Evolutionary conservation across 75 land plant genomes (phyloP).

Genomic region (Gnetum montanum): DNA sequence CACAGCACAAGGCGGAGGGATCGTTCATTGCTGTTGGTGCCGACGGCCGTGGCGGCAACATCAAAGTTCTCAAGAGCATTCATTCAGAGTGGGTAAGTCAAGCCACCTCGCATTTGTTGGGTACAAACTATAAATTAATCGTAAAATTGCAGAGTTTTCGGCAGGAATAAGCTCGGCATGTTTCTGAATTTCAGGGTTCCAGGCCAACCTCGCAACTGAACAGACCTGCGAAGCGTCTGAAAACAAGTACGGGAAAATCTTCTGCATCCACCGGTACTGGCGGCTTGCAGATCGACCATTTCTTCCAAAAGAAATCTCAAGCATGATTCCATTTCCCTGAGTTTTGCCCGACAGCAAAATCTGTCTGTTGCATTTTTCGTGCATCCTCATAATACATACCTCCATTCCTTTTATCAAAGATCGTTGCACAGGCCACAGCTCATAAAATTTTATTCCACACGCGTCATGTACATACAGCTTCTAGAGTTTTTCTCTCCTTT

Average conservation of each 20-base stretch:
- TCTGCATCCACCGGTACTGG: slow-evolving; percentile 25
- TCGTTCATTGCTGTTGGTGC: slow-evolving; percentile 75
- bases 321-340: background rate
- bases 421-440: too few relatives aligned
- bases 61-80: slow-evolving; percentile 65
- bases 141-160: too few relatives aligned
- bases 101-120: background rate
- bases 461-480: too few relatives aligned
- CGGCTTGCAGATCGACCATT: slow-evolving; percentile 74
- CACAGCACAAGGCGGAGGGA: too few relatives aligned
- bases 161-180: too few relatives aligned
- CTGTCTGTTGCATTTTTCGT: background rate
- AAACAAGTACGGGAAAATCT: slow-evolving; percentile 22
- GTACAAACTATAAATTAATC: background rate
- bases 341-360: background rate
- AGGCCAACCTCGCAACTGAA: slow-evolving; percentile 7
- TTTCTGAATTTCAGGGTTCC: slow-evolving; percentile 17
- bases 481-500: too few relatives aligned
- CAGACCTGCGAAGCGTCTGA: slow-evolving; percentile 26
- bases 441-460: too few relatives aligned
- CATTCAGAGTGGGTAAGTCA: background rate
- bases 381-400: too few relatives aligned
- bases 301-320: slow-evolving; percentile 34
- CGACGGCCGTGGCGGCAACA: slow-evolving; percentile 86
- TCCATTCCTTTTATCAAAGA: too few relatives aligned